phyloP scores from a whole-genome alignment of 192 early-diverging fungal species.

The Polychytrium aggregatum region DNA sequence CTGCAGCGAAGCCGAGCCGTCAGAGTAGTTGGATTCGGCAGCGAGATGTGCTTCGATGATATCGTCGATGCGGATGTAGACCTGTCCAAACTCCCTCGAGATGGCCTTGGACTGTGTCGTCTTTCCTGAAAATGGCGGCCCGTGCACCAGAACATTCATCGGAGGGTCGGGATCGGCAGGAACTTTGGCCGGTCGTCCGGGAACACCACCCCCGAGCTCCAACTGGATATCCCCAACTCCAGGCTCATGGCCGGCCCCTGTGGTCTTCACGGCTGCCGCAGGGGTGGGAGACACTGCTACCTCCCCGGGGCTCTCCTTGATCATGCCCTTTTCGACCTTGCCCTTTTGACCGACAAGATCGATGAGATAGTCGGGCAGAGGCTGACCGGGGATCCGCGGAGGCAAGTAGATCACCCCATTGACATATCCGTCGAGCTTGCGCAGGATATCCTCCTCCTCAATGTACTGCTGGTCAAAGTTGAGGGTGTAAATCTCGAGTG shows the following conservation, averaged over 20 bases:
- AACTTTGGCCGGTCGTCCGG: neutral
- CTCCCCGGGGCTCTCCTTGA: too few species aligned
- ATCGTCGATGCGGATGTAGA: constrained; percentile 34
- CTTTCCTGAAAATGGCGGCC: constrained; percentile 42
- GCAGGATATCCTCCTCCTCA: constrained; percentile 41
- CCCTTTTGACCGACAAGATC: constrained; percentile 9
- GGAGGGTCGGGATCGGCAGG: constrained; percentile 4
- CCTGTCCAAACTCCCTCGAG: constrained; percentile 13
- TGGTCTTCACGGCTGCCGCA: too few species aligned
- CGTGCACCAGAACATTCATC: constrained; percentile 31
- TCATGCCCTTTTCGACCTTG: constrained; percentile 5
- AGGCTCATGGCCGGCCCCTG: too few species aligned
- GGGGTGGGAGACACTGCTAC: too few species aligned
- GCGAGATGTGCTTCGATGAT: constrained; percentile 33
- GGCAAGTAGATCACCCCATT: constrained; percentile 27
- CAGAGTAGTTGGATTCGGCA: too few species aligned
- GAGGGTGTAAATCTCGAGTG: constrained; percentile 37
- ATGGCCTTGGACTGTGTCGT: constrained; percentile 30
- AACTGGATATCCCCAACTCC: too few species aligned
- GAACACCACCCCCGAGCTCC: too few species aligned
- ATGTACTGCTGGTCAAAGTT: constrained; percentile 44
- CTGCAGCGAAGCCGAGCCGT: too few species aligned
- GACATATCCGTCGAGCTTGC: constrained; percentile 22
- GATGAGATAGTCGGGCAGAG: constrained; percentile 22
- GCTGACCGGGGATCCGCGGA: constrained; percentile 31